phyloP scores from a whole-genome alignment of 495 filamentous ascomycete genomes.

The Hyaloscypha finlandica region DNA sequence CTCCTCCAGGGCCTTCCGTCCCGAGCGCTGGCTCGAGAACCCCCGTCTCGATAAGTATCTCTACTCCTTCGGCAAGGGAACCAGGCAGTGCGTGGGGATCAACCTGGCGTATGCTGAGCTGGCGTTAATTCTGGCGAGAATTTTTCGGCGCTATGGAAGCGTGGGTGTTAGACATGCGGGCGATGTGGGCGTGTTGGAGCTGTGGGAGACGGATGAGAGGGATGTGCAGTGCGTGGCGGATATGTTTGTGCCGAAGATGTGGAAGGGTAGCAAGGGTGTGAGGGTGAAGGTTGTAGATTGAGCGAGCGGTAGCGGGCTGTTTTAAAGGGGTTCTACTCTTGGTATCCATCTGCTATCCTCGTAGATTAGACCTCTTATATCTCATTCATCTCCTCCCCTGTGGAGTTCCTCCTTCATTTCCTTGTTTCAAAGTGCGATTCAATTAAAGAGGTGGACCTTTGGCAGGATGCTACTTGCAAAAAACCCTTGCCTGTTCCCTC shows the following conservation, averaged over 20 bases:
- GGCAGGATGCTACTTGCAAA: no score
- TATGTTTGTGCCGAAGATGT: constrained; percentile 16
- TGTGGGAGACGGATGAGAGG: constrained; percentile 20
- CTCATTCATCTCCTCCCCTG: no score
- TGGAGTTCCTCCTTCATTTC: no score
- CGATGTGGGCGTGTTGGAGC: constrained; percentile 14
- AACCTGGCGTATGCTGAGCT: constrained; percentile 49
- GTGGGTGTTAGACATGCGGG: background rate
- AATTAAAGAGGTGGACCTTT: no score
- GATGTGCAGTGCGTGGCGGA: constrained; percentile 24
- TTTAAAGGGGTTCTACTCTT: no score
- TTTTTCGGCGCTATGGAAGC: constrained; percentile 36
- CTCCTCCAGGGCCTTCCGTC: constrained; percentile 46
- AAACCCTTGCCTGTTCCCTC: no score
- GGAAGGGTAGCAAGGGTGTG: constrained; percentile 23
- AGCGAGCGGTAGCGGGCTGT: no score
- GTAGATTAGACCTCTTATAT: no score
- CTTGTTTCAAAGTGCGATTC: no score
- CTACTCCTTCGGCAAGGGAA: constrained; percentile 50
- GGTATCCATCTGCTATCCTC: no score
- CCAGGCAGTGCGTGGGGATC: constrained; percentile 51
- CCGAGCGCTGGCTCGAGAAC: constrained; percentile 51
- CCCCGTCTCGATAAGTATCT: constrained; percentile 43
- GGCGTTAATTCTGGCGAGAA: constrained; percentile 37
- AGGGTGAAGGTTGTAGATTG: constrained; percentile 18